Evolutionary conservation across 116 monocot genomes (phyloP).

Genomic region (Iris pallida): DNA sequence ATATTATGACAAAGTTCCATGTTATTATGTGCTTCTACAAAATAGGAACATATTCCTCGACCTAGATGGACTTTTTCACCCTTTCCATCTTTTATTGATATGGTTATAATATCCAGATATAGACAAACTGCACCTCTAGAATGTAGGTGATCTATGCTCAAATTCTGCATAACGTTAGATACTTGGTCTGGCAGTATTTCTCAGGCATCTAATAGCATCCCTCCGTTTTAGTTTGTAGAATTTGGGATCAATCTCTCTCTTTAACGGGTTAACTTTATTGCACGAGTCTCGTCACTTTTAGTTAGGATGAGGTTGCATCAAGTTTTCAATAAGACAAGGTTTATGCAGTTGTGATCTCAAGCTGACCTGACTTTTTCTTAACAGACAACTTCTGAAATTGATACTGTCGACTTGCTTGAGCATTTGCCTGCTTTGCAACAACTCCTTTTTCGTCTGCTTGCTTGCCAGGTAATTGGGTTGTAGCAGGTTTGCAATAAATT

Average conservation of each 20-base stretch:
- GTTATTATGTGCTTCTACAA: too few relatives aligned
- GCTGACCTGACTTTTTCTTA: neutral
- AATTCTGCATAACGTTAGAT: neutral
- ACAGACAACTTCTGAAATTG: slow-evolving; percentile 48
- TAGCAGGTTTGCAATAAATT: neutral
- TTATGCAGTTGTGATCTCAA: neutral
- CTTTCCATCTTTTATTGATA: too few relatives aligned
- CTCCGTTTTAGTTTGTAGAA: too few relatives aligned
- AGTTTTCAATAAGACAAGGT: too few relatives aligned
- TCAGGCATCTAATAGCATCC: neutral
- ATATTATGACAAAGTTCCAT: too few relatives aligned
- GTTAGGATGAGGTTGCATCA: too few relatives aligned
- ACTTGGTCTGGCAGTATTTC: neutral
- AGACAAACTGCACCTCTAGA: neutral
- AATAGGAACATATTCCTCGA: too few relatives aligned
- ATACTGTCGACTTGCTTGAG: slow-evolving; percentile 56
- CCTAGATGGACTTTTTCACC: too few relatives aligned
- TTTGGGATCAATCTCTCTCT: too few relatives aligned
- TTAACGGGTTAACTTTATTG: too few relatives aligned
- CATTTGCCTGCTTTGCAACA: slow-evolving; percentile 87
- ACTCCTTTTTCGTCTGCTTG: slow-evolving; percentile 67
- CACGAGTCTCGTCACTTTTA: too few relatives aligned
- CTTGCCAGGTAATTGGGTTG: slow-evolving; percentile 48
- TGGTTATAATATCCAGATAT: neutral
- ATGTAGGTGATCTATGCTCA: neutral